These are phyloP conservation scores for Sclerotinia spermophila DNA, from an alignment of 2,329 filamentous ascomycete species.

Conservation along the genomic window DNA sequence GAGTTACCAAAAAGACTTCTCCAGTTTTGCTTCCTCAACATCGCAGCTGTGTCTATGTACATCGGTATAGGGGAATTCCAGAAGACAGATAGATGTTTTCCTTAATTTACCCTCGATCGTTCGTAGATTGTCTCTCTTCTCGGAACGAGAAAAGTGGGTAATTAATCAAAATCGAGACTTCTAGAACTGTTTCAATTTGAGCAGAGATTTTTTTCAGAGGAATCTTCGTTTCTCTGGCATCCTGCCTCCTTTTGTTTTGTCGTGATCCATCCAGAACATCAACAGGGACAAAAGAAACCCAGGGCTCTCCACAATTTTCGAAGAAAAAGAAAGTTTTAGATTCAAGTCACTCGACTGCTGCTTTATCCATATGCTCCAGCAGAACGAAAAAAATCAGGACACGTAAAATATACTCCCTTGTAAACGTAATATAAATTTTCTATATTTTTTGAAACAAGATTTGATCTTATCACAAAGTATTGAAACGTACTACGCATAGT, in stretches of 20 bases:
- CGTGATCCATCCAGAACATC: background rate
- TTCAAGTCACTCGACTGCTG: background rate
- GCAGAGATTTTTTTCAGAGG: background rate
- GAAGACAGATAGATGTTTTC: background rate
- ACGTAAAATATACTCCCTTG: background rate
- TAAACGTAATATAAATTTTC: no score
- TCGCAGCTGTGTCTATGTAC: background rate
- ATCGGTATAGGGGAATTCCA: background rate
- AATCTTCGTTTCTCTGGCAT: background rate
- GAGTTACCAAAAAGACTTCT: background rate
- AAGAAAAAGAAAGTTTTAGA: background rate
- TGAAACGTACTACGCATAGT: no score
- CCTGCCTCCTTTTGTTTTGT: conserved; percentile 3
- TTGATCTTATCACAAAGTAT: no score
- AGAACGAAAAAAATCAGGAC: background rate
- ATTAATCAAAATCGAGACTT: background rate
- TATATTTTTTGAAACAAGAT: no score
- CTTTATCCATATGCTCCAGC: background rate
- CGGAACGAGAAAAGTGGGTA: background rate
- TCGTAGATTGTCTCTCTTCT: background rate
- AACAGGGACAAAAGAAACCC: background rate
- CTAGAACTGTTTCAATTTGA: background rate
- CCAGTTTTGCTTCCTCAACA: background rate
- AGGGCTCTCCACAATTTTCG: background rate
- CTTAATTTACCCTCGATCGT: background rate